Evolutionary conservation across 768 basidiomycete genomes (phyloP).

Genomic region (Pisolithus orientalis): DNA sequence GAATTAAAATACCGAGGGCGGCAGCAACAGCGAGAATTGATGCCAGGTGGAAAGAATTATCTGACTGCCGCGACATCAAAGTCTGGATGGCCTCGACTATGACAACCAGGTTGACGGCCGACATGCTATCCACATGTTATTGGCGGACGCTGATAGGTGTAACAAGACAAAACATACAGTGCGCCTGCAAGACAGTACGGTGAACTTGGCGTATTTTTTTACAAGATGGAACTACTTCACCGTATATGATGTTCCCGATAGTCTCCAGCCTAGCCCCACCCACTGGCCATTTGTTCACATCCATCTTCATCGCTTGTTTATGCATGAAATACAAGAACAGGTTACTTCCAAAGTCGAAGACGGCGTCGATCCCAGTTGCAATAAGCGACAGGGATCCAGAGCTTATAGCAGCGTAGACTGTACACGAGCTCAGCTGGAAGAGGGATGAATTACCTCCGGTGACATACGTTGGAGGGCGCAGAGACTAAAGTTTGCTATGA

Average conservation of each 20-base stretch:
- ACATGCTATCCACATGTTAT: conserved; percentile 54
- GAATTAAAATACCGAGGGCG: conserved; percentile 51
- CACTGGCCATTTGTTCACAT: conserved; percentile 86
- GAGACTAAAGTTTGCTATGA: conserved; percentile 69
- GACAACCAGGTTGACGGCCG: conserved; percentile 84
- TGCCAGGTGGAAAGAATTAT: conserved; percentile 65
- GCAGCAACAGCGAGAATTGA: conserved; percentile 78
- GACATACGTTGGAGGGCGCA: conserved; percentile 61
- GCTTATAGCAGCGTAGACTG: conserved; percentile 90
- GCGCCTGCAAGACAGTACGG: conserved; percentile 34
- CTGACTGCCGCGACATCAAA: conserved; percentile 54
- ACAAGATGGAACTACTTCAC: conserved; percentile 27
- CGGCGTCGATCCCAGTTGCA: conserved; percentile 84
- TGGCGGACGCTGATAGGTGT: not conserved
- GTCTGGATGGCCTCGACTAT: conserved; percentile 80
- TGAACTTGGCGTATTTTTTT: not conserved
- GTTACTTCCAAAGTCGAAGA: conserved; percentile 81
- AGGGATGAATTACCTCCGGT: conserved; percentile 12
- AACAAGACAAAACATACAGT: conserved; percentile 28
- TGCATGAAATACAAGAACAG: conserved; percentile 78
- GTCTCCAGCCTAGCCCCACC: conserved; percentile 88
- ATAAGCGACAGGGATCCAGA: conserved; percentile 80
- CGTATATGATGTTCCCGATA: conserved; percentile 85
- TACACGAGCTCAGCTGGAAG: not conserved
- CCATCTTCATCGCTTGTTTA: conserved; percentile 61